Evolutionary conservation across 805 yeast species (phyloP).

Genomic region (Komagataella kurtzmanii): DNA sequence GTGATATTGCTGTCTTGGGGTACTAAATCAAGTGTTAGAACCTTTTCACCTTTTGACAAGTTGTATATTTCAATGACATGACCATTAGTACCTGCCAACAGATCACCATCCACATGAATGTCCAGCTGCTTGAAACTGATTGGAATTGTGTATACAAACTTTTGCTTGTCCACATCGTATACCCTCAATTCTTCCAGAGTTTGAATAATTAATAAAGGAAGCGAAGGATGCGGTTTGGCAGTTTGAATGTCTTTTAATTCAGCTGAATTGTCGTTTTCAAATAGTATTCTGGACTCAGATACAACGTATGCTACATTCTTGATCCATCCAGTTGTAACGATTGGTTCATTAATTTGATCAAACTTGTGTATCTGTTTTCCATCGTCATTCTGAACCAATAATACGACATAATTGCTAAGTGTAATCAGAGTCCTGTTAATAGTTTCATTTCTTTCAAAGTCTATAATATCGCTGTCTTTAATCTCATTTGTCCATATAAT

Average conservation of each 20-base stretch:
- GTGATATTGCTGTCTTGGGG: slow-evolving; percentile 13
- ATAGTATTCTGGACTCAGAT: neutral
- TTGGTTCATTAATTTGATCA: neutral
- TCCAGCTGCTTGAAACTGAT: neutral
- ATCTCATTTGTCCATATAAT: neutral
- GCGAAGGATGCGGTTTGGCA: neutral
- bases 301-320: neutral
- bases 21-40: slow-evolving; percentile 16
- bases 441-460: neutral
- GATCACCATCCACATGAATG: slow-evolving; percentile 22
- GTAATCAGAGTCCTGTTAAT: neutral
- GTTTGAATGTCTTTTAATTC: neutral
- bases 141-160: neutral
- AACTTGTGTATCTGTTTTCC: neutral
- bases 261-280: neutral
- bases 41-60: slow-evolving; percentile 22
- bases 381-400: neutral
- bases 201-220: neutral
- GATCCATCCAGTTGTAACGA: neutral
- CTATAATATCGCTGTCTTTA: neutral
- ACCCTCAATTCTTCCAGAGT: neutral
- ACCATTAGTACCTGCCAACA: slow-evolving; percentile 21
- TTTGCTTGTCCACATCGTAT: neutral
- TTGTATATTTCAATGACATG: slow-evolving; percentile 24
- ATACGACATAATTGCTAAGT: neutral